Conservation (phyloP, 805 yeast species). For the Torulaspora franciscae region DNA sequence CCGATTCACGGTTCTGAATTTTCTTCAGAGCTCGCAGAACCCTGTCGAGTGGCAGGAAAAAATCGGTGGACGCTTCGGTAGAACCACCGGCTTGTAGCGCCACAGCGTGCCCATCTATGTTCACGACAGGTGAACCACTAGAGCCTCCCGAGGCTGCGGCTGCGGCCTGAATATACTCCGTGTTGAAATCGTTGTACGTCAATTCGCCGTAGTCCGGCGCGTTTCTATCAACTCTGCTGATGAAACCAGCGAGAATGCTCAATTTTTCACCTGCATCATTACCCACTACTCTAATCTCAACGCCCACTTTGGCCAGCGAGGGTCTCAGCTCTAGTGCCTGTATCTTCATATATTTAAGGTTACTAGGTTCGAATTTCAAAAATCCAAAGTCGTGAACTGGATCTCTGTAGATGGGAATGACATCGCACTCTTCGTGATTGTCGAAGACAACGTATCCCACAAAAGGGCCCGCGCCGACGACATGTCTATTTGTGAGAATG, state of each 20-base stretch:
- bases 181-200: slow-evolving; percentile 88
- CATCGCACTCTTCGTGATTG: slow-evolving; percentile 89
- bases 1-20: slow-evolving; percentile 51
- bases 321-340: slow-evolving; percentile 67
- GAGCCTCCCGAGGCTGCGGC: slow-evolving; percentile 96
- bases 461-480: slow-evolving; percentile 93
- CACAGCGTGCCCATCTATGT: slow-evolving; percentile 78
- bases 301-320: slow-evolving; percentile 82
- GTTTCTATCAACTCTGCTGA: slow-evolving; percentile 75
- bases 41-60: slow-evolving; percentile 79
- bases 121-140: slow-evolving; percentile 94
- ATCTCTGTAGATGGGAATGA: slow-evolving; percentile 80
- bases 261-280: slow-evolving; percentile 95
- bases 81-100: slow-evolving; percentile 95
- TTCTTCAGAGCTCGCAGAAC: slow-evolving; percentile 77
- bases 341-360: slow-evolving; percentile 68
- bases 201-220: slow-evolving; percentile 90
- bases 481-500: slow-evolving; percentile 88
- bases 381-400: slow-evolving; percentile 96
- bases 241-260: slow-evolving; percentile 80
- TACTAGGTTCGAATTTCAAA: slow-evolving; percentile 66
- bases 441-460: slow-evolving; percentile 88
- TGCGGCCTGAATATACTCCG: slow-evolving; percentile 93
- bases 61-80: slow-evolving; percentile 87
- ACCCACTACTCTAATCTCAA: slow-evolving; percentile 91